phyloP scores from a whole-genome alignment of 2,329 filamentous ascomycete species.

The Colletotrichum tofieldiae region DNA sequence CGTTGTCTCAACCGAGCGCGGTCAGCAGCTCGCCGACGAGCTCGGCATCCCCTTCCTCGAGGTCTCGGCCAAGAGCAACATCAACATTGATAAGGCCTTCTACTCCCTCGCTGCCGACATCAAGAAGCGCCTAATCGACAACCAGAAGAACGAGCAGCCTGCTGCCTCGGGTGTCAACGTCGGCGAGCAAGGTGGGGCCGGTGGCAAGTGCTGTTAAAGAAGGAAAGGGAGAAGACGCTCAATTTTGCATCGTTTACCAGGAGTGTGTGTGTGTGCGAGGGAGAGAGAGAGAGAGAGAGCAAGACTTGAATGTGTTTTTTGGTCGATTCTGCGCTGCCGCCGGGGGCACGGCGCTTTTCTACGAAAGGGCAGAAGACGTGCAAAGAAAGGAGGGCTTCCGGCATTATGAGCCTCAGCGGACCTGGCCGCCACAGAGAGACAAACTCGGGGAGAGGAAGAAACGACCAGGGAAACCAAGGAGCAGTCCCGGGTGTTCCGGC shows the following conservation, averaged over 20 bases:
- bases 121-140: constrained; percentile 98
- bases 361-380: constrained; percentile 1
- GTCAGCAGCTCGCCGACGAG: constrained; percentile 94
- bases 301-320: constrained; percentile 22
- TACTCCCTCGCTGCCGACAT: constrained; percentile 96
- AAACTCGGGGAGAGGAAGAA: constrained; percentile 16
- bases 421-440: constrained; percentile 9
- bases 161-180: constrained; percentile 76
- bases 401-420: constrained; percentile 22
- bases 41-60: constrained; percentile 98
- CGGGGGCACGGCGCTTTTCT: constrained; percentile 8
- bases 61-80: constrained; percentile 98
- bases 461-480: constrained; percentile 6
- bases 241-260: constrained; percentile 13
- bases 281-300: constrained; percentile 9
- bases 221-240: not conserved
- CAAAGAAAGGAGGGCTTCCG: constrained; percentile 3
- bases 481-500: constrained; percentile 2
- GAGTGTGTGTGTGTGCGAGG: no score
- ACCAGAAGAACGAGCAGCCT: constrained; percentile 81
- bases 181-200: constrained; percentile 71
- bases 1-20: constrained; percentile 91
- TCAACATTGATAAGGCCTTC: constrained; percentile 99
- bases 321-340: constrained; percentile 35
- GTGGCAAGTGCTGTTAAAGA: constrained; percentile 83